These are phyloP conservation scores for Hericium rajendrae DNA, from an alignment of 768 basidiomycete genomes.

Conservation along the genomic window DNA sequence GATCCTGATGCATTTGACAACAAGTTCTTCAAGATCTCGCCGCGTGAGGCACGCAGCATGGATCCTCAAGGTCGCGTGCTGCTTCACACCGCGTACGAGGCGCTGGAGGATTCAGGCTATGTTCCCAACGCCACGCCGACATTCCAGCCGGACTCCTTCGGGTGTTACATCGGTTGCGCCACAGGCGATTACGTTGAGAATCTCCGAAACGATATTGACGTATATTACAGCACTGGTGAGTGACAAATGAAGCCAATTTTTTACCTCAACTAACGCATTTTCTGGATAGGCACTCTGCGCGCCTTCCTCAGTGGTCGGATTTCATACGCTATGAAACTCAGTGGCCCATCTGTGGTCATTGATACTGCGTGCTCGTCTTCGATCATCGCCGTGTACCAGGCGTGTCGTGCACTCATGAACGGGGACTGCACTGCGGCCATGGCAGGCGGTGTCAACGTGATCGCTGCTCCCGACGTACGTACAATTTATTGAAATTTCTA, in stretches of 20 bases:
- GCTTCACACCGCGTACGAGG: slow-evolving; percentile 56
- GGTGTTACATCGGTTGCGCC: slow-evolving; percentile 59
- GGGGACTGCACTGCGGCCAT: slow-evolving; percentile 60
- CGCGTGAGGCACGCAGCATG: slow-evolving; percentile 67
- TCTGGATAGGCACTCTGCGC: slow-evolving; percentile 46
- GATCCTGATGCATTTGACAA: slow-evolving; percentile 55
- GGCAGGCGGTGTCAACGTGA: slow-evolving; percentile 67
- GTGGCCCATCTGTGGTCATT: slow-evolving; percentile 62
- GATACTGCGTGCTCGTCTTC: slow-evolving; percentile 76
- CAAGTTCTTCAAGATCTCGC: slow-evolving; percentile 62
- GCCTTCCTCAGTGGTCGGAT: slow-evolving; percentile 66
- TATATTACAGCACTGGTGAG: slow-evolving; percentile 62
- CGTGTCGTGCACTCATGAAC: slow-evolving; percentile 51
- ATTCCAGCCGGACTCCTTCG: slow-evolving; percentile 45
- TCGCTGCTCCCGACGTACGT: slow-evolving; percentile 62
- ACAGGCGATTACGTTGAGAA: slow-evolving; percentile 66
- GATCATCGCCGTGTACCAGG: slow-evolving; percentile 57
- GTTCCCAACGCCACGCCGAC: slow-evolving; percentile 46
- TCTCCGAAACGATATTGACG: slow-evolving; percentile 49
- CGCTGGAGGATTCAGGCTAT: slow-evolving; percentile 63
- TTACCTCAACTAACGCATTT: not conserved
- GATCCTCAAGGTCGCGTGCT: slow-evolving; percentile 69
- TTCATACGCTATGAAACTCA: slow-evolving; percentile 56
- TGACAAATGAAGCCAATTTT: not conserved
- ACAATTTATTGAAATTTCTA: not conserved